These are phyloP conservation scores for Spathaspora arborariae DNA, from an alignment of 805 yeast species.

Conservation along the genomic window DNA sequence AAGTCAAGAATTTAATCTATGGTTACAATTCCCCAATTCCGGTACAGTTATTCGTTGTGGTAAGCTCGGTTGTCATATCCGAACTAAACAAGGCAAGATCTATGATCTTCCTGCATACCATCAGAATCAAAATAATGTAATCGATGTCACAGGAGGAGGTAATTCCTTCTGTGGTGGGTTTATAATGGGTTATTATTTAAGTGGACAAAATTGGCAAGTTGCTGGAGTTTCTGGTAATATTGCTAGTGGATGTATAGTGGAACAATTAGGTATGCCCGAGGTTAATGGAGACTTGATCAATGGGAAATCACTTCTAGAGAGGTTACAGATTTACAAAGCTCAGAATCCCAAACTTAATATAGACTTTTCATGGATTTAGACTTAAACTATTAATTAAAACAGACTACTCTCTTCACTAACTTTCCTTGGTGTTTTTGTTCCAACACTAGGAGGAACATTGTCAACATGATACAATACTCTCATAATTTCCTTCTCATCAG, in stretches of 20 bases:
- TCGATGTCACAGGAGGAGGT: constrained; percentile 46
- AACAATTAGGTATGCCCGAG: constrained; percentile 70
- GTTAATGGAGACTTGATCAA: constrained; percentile 54
- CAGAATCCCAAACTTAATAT: constrained; percentile 12
- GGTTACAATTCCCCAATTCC: constrained; percentile 36
- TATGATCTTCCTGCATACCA: constrained; percentile 77
- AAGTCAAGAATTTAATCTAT: constrained; percentile 37
- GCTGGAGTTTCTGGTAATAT: constrained; percentile 69
- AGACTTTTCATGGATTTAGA: background rate
- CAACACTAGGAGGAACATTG: constrained; percentile 6
- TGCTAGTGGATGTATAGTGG: constrained; percentile 80
- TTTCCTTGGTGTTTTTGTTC: background rate
- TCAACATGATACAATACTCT: constrained; percentile 27
- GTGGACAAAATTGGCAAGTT: constrained; percentile 43
- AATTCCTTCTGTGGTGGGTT: constrained; percentile 42
- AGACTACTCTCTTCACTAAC: background rate
- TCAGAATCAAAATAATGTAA: constrained; percentile 28
- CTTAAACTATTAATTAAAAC: background rate
- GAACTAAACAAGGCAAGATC: constrained; percentile 18
- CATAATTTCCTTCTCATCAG: constrained; percentile 45
- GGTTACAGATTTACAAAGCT: constrained; percentile 40
- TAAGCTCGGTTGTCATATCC: constrained; percentile 57
- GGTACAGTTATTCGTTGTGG: constrained; percentile 77
- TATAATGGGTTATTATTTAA: constrained; percentile 52
- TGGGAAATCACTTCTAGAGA: constrained; percentile 40